Base-by-base conservation (phyloP, 768 basidiomycete species). In the Glaciozyma antarctica region DNA sequence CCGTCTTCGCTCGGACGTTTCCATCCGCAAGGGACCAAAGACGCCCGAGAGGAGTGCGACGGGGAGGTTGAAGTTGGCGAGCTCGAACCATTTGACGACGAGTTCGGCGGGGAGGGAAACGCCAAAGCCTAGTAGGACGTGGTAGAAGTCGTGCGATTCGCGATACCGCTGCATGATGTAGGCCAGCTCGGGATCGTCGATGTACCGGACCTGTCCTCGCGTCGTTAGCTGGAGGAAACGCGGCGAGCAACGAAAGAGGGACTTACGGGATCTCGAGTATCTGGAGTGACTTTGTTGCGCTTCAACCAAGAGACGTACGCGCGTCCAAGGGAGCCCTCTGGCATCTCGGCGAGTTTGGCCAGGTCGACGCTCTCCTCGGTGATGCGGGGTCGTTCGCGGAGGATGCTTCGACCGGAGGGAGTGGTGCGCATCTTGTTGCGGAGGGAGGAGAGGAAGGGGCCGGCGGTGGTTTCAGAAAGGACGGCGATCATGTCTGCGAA, bases 121-220 rank as follows among this genome's bases (percentile, higher is more conserved):
- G 0, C 91, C 92, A 13, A 98, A 81, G 71, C 84, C 84, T 78
- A 85, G 85, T 66, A 98, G 82, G 73, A 88, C 89, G 75, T 99
- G 95, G 75, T 97, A 95, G 71, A 98, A 87, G 78, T 99, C 94
- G 77, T 99, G 95, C 69, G 88, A 94, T 78, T 99, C 93, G 30
- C 94, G 86, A 76, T 98, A 99, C 58, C 94, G 86, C 71, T 93
- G 90, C 88, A 99, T 90, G 62, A 98, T 88, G 76, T 95, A 98
- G 30, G 95, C 95, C 16, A 95, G 83, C 73, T 95, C 93, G 3
- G 92, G 91, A 73, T 97, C 90, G 74, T 88, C 84, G 63, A 98
- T 86, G 74, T 97, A 98, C 70, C 86, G 88, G 9, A 95, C 93
- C 93, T 97, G 63, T 24, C 32, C 28, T 24, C 28, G 5, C 26